Conservation (phyloP, 306 rosid species). For the Castanea sativa region DNA sequence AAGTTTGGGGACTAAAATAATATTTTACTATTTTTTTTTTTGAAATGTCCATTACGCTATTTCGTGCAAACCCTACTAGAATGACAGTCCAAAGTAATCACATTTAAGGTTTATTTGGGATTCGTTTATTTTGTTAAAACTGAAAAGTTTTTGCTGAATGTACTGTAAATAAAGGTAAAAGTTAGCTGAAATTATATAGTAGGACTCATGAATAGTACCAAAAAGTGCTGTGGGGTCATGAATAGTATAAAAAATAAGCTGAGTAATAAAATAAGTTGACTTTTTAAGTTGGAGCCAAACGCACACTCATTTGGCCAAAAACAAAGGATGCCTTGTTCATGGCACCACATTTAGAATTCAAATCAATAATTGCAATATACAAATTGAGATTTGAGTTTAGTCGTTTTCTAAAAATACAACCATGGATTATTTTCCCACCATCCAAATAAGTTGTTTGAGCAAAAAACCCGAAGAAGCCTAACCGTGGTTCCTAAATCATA, state of each 20-base stretch:
- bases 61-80: conserved; percentile 66
- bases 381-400: conserved; percentile 47
- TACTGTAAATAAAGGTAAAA: too few relatives aligned
- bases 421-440: conserved; percentile 51
- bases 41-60: conserved; percentile 20
- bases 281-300: background rate
- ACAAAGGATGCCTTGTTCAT: conserved; percentile 44
- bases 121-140: accelerated
- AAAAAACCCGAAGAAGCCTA: conserved; percentile 61
- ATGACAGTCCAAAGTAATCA: conserved; percentile 72
- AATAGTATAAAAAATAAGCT: too few relatives aligned
- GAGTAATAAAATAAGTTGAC: accelerated
- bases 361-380: conserved; percentile 63
- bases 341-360: conserved; percentile 67
- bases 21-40: too few relatives aligned
- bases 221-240: accelerated
- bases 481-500: conserved; percentile 62
- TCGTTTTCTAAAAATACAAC: conserved; percentile 52
- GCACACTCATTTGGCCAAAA: conserved; percentile 41
- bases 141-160: too few relatives aligned
- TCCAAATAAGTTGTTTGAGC: conserved; percentile 53
- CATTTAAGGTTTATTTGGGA: background rate
- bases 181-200: too few relatives aligned
- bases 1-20: too few relatives aligned
- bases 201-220: accelerated